These are phyloP conservation scores for Aspergillus oerlinghausenensis DNA, from an alignment of 2,329 filamentous ascomycete genomes.

Conservation along the genomic window DNA sequence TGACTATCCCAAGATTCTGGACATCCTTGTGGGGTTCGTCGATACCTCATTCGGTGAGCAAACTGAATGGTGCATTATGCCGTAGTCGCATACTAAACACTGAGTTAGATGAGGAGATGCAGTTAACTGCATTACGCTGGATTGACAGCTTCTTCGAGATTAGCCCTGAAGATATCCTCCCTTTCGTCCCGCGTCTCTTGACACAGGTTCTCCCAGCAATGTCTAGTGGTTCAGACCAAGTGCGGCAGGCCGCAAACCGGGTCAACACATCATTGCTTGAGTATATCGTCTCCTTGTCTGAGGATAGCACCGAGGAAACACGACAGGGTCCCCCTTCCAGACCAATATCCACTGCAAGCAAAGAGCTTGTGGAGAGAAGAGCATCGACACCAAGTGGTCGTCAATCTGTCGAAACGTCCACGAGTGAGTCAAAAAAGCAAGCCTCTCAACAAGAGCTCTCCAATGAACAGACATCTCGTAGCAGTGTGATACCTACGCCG, in stretches of 20 bases:
- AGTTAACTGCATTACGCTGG: conserved; percentile 88
- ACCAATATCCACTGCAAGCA: conserved; percentile 37
- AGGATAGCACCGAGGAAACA: conserved; percentile 52
- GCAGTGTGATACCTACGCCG: conserved; percentile 44
- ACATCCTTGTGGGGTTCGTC: conserved; percentile 85
- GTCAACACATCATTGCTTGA: conserved; percentile 91
- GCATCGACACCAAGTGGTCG: conserved; percentile 37
- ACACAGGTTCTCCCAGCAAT: conserved; percentile 90
- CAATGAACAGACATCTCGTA: conserved; percentile 42
- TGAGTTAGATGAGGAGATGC: conserved; percentile 73
- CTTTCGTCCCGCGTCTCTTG: conserved; percentile 87
- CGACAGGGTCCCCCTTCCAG: conserved; percentile 35
- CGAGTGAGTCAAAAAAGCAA: conserved; percentile 28
- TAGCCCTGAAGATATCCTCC: conserved; percentile 90
- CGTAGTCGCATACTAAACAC: conserved; percentile 15
- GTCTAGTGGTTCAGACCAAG: conserved; percentile 84
- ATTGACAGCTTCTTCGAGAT: conserved; percentile 96
- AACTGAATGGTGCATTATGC: conserved; percentile 21
- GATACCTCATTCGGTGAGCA: conserved; percentile 68
- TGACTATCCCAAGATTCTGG: conserved; percentile 84
- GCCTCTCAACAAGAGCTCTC: conserved; percentile 24
- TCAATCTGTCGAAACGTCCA: conserved; percentile 24
- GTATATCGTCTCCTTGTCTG: conserved; percentile 86
- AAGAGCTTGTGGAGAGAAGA: conserved; percentile 37
- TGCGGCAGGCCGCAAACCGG: conserved; percentile 79